Evolutionary conservation across 2,329 filamentous ascomycete genomes (phyloP), one percentile per base, ranked within the genome.

Genomic region (Cryphonectria carpinicola): DNA sequence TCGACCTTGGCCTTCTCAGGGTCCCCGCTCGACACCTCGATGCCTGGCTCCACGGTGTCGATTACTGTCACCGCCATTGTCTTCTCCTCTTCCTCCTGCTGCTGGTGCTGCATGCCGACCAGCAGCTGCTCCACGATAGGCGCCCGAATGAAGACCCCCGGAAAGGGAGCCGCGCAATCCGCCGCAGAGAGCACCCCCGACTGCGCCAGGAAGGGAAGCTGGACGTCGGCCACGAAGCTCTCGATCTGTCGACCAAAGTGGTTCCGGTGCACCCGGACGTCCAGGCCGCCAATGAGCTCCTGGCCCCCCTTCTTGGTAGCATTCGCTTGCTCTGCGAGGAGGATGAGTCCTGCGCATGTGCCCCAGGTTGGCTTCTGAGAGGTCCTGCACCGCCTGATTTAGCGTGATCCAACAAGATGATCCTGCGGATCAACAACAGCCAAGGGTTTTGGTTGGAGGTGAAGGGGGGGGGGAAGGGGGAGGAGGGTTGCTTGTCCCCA

Each of bases 171-270:
- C 52, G 71, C 62, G 75, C 61, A 69, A 64, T 72, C 71, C 11
- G 62, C 41, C 64, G 54, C 69, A 58, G 41, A 62, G 69, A 17
- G 70, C 76, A 25, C 78, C 76, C 41, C 76, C 78, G 5, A 76
- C 19, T 75, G 78, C 19, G 74, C 76, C 6, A 97, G 82, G 76
- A 97, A 97, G 0, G 91, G 89, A 35, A 98, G 83, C 19, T 91
- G 82, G 43, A 98, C 80, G 63, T 89, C 87, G 0, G 92, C 90
- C 77, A 96, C 90, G 80, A 98, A 98, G 78, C 93, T 97, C 81
- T 98, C 94, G 19, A 92, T 91, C 81, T 99, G 96, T 68, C 95
- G 89, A 4, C 96, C 96, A 78, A 98, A 99, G 80, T 98, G 94
- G 78, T 98, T 99, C 63, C 96, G 88, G 78, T 97, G 94, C 43